Percentiles rank a stretch among this genome's conserved stretches.
Evolutionary conservation across 164 flowering plant genomes (phyloP).

Genomic region (Chloranthus sessilifolius): DNA sequence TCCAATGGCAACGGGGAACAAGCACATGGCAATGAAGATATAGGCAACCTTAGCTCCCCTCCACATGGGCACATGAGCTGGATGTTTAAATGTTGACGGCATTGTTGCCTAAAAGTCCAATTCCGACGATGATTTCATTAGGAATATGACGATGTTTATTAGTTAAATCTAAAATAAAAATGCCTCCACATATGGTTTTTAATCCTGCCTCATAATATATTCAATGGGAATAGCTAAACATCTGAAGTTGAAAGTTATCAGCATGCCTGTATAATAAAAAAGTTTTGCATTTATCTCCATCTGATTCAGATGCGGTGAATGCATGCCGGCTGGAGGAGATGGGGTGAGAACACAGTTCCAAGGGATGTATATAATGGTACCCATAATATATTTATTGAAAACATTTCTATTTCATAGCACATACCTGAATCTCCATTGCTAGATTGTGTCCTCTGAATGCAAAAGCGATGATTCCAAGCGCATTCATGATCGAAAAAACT

Average conservation of each 20-base stretch:
- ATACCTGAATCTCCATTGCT: constrained; percentile 94
- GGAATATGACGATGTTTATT: neutral
- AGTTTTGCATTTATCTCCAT: too few species aligned
- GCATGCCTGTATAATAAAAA: too few species aligned
- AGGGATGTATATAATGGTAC: too few species aligned
- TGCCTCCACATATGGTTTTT: too few species aligned
- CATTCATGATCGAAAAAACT: constrained; percentile 67
- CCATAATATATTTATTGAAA: neutral
- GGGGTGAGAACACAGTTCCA: too few species aligned
- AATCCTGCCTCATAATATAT: too few species aligned
- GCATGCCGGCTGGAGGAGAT: too few species aligned
- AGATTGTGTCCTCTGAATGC: constrained; percentile 96
- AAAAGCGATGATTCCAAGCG: constrained; percentile 91
- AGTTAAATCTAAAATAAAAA: neutral
- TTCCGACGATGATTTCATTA: neutral
- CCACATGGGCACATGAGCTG: constrained; percentile 99
- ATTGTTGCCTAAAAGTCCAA: constrained; percentile 68
- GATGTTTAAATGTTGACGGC: constrained; percentile 99
- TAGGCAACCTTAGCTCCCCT: constrained; percentile 97
- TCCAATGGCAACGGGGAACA: constrained; percentile 94
- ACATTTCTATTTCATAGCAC: neutral
- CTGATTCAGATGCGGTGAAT: too few species aligned
- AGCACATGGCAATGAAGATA: constrained; percentile 85
- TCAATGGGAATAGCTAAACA: too few species aligned
- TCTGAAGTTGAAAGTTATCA: too few species aligned